Percentiles rank a stretch among this genome's conserved stretches.
Evolutionary conservation across 768 basidiomycete genomes (phyloP).

Genomic region (Crucibulum laeve): DNA sequence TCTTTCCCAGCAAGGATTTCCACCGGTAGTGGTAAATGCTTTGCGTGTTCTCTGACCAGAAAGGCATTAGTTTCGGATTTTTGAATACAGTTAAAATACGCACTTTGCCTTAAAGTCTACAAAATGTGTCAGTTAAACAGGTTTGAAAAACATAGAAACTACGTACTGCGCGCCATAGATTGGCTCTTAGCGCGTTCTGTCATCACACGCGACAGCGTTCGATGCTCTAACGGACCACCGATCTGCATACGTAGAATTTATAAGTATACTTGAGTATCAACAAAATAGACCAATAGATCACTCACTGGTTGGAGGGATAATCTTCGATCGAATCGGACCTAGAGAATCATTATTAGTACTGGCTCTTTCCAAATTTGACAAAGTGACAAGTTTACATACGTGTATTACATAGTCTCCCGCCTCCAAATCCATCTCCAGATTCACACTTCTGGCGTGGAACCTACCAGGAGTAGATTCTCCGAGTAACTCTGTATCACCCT

Average conservation of each 20-base stretch:
- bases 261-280: neutral
- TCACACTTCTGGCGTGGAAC: constrained; percentile 29
- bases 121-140: neutral
- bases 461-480: constrained; percentile 26
- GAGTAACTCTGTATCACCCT: constrained; percentile 30
- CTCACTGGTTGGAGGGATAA: neutral
- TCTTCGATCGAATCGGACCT: constrained; percentile 12
- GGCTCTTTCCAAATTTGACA: neutral
- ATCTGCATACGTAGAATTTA: neutral
- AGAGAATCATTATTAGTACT: neutral
- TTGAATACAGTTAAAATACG: neutral
- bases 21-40: constrained; percentile 13
- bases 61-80: neutral
- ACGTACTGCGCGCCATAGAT: constrained; percentile 12
- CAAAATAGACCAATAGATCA: neutral
- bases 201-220: constrained; percentile 7
- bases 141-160: neutral
- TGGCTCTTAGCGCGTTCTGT: constrained; percentile 11
- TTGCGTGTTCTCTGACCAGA: constrained; percentile 2
- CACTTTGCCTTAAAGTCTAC: constrained; percentile 11
- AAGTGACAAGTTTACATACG: constrained; percentile 15
- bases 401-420: constrained; percentile 39
- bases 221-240: neutral
- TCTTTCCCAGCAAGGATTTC: constrained; percentile 15
- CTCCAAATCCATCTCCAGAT: constrained; percentile 31